Conservation (phyloP, 2,329 filamentous ascomycete species). For the Coniochaeta pulveracea region DNA sequence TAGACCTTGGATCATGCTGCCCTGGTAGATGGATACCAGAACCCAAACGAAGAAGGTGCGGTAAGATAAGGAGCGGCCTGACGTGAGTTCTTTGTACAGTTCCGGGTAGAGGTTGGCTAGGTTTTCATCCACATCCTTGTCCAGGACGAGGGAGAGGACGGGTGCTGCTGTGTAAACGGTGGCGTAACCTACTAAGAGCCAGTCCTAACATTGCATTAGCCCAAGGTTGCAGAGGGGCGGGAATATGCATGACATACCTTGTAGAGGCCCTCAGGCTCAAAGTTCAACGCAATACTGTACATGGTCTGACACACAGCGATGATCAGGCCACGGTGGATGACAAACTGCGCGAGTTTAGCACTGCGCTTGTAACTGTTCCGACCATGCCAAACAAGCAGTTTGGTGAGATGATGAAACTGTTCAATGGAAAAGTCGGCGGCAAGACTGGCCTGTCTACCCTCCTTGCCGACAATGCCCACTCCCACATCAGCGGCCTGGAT, state of each 20-base stretch:
- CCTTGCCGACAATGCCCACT: slow-evolving; percentile 95
- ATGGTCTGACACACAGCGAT: slow-evolving; percentile 95
- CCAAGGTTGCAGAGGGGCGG: neutral
- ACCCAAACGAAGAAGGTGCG: slow-evolving; percentile 97
- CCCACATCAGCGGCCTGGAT: slow-evolving; percentile 97
- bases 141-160: slow-evolving; percentile 85
- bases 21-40: slow-evolving; percentile 88
- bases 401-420: slow-evolving; percentile 89
- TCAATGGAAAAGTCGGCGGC: slow-evolving; percentile 96
- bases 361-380: slow-evolving; percentile 94
- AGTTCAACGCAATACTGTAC: slow-evolving; percentile 86
- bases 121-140: slow-evolving; percentile 89
- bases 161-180: slow-evolving; percentile 92
- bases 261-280: slow-evolving; percentile 90
- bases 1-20: slow-evolving; percentile 88
- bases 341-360: slow-evolving; percentile 93
- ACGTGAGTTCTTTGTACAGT: slow-evolving; percentile 93
- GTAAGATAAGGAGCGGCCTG: slow-evolving; percentile 77
- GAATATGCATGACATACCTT: slow-evolving; percentile 32
- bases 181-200: slow-evolving; percentile 92
- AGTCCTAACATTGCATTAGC: slow-evolving; percentile 44
- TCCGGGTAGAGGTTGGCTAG: slow-evolving; percentile 93
- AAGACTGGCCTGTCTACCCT: slow-evolving; percentile 86
- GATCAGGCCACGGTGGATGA: slow-evolving; percentile 93
- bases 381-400: slow-evolving; percentile 97